Evolutionary conservation across 2,329 filamentous ascomycete genomes (phyloP).

Genomic region (Phyllosticta citrichinensis): DNA sequence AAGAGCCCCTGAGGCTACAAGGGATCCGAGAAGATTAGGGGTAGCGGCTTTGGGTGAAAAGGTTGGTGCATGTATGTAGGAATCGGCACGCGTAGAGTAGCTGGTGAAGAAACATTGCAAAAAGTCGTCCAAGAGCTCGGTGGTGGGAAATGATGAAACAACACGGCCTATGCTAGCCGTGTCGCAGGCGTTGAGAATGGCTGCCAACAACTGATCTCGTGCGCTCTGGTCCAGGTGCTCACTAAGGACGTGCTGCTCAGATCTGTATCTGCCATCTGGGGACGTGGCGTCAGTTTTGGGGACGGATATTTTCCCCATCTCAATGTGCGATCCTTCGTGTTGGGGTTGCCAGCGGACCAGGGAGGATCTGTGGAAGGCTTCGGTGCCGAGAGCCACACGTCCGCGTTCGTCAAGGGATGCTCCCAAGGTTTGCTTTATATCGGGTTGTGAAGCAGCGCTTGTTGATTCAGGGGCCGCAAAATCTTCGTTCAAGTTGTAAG

Average conservation of each 20-base stretch:
- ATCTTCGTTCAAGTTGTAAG: conserved; percentile 23
- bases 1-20: conserved; percentile 51
- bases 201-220: conserved; percentile 51
- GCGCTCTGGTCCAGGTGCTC: conserved; percentile 14
- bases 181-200: conserved; percentile 52
- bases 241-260: conserved; percentile 1
- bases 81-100: conserved; percentile 46
- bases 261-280: conserved; percentile 2
- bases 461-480: background rate
- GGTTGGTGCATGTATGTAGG: conserved; percentile 53
- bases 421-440: background rate
- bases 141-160: conserved; percentile 52
- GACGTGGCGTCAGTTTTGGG: background rate
- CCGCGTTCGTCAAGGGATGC: background rate
- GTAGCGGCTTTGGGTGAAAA: conserved; percentile 46
- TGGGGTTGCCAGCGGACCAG: conserved; percentile 6
- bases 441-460: background rate
- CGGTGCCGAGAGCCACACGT: conserved; percentile 2
- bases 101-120: conserved; percentile 51
- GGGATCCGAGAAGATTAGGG: conserved; percentile 51
- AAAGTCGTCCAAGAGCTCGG: conserved; percentile 50
- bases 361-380: conserved; percentile 5
- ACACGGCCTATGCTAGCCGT: conserved; percentile 40
- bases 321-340: conserved; percentile 1
- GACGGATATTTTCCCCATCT: conserved; percentile 2